Evolutionary conservation across 2,329 filamentous ascomycete species (phyloP), one percentile per base, ranked within the genome.

Genomic region (Grosmannia penicillata): DNA sequence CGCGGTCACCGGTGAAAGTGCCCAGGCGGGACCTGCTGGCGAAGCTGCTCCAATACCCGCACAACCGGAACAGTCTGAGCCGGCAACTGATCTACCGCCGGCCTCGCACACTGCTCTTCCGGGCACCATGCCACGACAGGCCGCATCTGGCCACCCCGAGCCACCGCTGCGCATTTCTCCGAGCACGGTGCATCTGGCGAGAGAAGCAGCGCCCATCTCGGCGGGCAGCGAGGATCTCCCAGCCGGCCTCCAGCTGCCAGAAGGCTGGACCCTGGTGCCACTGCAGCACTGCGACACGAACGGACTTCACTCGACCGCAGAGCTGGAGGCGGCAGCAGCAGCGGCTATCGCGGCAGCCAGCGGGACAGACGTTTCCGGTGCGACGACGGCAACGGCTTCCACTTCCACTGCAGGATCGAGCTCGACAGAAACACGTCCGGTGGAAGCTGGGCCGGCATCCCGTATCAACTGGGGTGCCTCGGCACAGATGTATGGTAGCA

Each of bases 181-280:
- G 4, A 17, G 22, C 7, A 6, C 35, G 4, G 14, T 61, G 31
- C 60, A 69, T 38, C 68, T 76, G 45, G 61, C 61, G 19, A 59
- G 59, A 10, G 48, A 62, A 13, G 55, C 65, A 9, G 54, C 62
- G 13, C 59, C 68, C 2, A 75, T 78, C 37, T 70, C 72, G 5
- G 60, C 74, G 4, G 74, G 73, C 15, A 76, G 72, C 47, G 54
- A 69, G 17, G 72, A 77, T 8, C 60, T 80, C 8, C 76, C 76
- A 0, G 67, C 74, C 38, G 75, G 75, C 6, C 63, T 81, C n/a
- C 63, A 68, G 6, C 65, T 81, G 17, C 76, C 76, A 3, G 63
- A 68, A 22, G 76, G 76, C 6, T 81, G 76, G 76, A 70, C 72
- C 18, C 55, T 81, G 28, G 57, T 79, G 33, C 75, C 76, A 19